phyloP scores from a whole-genome alignment of 371 early-diverging fungal species.

The Funneliformis caledonium region DNA sequence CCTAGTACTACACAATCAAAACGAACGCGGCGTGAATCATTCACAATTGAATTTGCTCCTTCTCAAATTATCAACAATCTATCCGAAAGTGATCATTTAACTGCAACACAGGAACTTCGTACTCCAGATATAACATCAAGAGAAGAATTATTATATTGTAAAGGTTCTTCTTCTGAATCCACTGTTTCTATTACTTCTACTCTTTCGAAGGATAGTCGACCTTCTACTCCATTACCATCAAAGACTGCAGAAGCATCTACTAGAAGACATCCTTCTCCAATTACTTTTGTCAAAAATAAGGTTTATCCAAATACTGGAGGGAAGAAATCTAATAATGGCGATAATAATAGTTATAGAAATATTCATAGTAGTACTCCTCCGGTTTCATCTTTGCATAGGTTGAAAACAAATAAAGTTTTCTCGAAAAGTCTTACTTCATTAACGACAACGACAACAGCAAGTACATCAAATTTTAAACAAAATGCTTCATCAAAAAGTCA shows the following conservation, averaged over 20 bases:
- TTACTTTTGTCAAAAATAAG: not conserved
- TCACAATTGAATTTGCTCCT: slow-evolving; percentile 4
- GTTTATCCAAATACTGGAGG: not conserved
- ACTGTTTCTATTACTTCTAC: not conserved
- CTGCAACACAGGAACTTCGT: too few relatives aligned
- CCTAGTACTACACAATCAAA: not conserved
- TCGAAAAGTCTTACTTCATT: not conserved
- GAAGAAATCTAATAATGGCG: too few relatives aligned
- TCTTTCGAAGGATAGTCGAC: not conserved
- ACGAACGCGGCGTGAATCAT: not conserved
- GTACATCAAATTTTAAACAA: not conserved
- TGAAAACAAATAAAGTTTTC: not conserved
- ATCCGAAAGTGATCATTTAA: not conserved
- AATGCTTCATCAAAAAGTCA: too few relatives aligned
- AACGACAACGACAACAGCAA: not conserved
- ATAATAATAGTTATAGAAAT: too few relatives aligned
- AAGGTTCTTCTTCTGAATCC: not conserved
- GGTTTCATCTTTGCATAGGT: not conserved
- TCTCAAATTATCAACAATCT: not conserved
- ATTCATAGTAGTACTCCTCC: not conserved
- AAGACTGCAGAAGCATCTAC: not conserved
- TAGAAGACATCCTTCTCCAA: not conserved
- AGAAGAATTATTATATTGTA: not conserved
- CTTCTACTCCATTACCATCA: slow-evolving; percentile 2
- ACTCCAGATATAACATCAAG: too few relatives aligned